Conservation (phyloP, 2,329 filamentous ascomycete genomes). For the Fusarium tupiense region DNA sequence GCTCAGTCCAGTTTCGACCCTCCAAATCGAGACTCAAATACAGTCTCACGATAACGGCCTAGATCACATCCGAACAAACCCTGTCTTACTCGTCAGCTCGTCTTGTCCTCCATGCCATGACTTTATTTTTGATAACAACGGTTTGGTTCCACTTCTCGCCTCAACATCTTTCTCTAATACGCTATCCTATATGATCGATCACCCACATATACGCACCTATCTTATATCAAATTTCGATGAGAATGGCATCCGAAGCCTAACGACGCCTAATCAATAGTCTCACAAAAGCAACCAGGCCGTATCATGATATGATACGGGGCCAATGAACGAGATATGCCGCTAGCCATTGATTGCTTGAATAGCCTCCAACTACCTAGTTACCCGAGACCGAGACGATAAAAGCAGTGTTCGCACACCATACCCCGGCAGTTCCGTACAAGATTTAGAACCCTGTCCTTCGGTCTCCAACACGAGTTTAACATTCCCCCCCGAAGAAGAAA, state of each 20-base stretch:
- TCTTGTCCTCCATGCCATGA: constrained; percentile 19
- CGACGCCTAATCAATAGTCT: not conserved
- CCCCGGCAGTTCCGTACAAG: constrained; percentile 8
- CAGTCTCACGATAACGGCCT: constrained; percentile 9
- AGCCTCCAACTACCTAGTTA: not conserved
- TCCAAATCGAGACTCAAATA: not conserved
- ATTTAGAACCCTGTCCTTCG: not conserved
- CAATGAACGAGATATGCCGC: not conserved
- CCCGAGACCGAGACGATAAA: not conserved
- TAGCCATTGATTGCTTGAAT: not conserved
- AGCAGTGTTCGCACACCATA: not conserved
- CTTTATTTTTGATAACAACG: not conserved
- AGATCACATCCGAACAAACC: not conserved
- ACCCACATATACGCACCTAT: not conserved
- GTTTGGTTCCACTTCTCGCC: constrained; percentile 18
- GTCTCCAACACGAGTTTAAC: constrained; percentile 1
- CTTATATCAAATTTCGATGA: not conserved
- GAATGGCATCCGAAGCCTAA: not conserved
- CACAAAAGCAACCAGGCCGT: not conserved
- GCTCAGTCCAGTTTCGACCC: not conserved
- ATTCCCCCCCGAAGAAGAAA: constrained; percentile 9
- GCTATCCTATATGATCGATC: not conserved
- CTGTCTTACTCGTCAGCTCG: constrained; percentile 20
- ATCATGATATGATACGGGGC: not conserved
- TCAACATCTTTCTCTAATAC: constrained; percentile 1